Conservation (phyloP, 495 filamentous ascomycete genomes). For the Trichoderma gamsii region DNA sequence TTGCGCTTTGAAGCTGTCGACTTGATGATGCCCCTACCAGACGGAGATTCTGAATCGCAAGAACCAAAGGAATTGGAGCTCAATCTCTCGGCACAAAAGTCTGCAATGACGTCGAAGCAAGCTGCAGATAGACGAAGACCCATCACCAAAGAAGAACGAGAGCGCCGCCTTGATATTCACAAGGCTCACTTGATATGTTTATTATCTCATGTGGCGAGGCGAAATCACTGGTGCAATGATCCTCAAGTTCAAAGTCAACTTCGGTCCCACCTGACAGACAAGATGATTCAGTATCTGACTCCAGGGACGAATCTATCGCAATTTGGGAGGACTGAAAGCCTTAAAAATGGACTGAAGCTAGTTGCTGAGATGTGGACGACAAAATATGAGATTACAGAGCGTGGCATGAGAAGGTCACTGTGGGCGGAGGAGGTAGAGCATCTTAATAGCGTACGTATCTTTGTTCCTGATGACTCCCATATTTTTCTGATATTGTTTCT, state of each 20-base stretch:
- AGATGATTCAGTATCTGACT: slow-evolving; percentile 55
- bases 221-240: slow-evolving; percentile 90
- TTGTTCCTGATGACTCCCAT: background rate
- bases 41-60: background rate
- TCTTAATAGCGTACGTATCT: slow-evolving; percentile 47
- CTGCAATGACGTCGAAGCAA: slow-evolving; percentile 28
- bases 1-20: slow-evolving; percentile 34
- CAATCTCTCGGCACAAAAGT: slow-evolving; percentile 40
- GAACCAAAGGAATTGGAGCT: slow-evolving; percentile 52
- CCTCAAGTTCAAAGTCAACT: slow-evolving; percentile 54
- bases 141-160: slow-evolving; percentile 63
- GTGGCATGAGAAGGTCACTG: slow-evolving; percentile 61
- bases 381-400: slow-evolving; percentile 62
- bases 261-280: slow-evolving; percentile 53
- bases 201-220: slow-evolving; percentile 61
- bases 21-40: slow-evolving; percentile 20
- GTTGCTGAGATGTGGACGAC: slow-evolving; percentile 58
- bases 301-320: slow-evolving; percentile 59
- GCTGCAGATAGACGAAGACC: slow-evolving; percentile 49
- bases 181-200: slow-evolving; percentile 82
- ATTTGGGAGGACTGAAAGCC: slow-evolving; percentile 61
- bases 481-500: slow-evolving; percentile 22
- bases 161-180: slow-evolving; percentile 67
- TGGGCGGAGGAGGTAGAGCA: slow-evolving; percentile 63
- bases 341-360: slow-evolving; percentile 71